These are phyloP conservation scores for Senecio squalidus DNA, from an alignment of 140 eudicot species.

Conservation along the genomic window DNA sequence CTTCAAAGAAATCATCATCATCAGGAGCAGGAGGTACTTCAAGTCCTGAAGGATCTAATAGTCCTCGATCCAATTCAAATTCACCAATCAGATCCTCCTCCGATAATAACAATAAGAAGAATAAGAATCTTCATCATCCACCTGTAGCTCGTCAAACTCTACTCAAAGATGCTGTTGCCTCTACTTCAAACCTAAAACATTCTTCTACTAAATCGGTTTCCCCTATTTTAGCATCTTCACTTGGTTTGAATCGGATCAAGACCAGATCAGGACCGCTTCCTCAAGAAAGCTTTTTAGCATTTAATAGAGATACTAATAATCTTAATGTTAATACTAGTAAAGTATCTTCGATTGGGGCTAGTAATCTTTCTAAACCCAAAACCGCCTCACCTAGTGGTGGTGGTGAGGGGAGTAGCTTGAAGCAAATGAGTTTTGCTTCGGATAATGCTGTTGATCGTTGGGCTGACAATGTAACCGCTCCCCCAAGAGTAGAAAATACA, in stretches of 20 bases:
- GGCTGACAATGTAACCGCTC: too few relatives aligned
- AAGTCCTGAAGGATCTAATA: slow-evolving; percentile 88
- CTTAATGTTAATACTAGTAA: slow-evolving; percentile 12
- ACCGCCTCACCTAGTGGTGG: too few relatives aligned
- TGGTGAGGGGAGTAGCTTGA: slow-evolving; percentile 24
- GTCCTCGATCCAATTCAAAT: slow-evolving; percentile 72
- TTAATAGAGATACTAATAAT: slow-evolving; percentile 39
- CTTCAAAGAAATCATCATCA: slow-evolving; percentile 75
- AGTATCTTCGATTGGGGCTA: slow-evolving; percentile 48
- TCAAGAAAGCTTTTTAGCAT: slow-evolving; percentile 81
- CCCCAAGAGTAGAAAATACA: too few relatives aligned
- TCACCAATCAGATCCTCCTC: slow-evolving; percentile 60
- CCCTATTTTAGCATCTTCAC: slow-evolving; percentile 74
- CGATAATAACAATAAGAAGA: slow-evolving; percentile 60
- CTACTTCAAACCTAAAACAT: too few relatives aligned
- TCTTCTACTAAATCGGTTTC: too few relatives aligned
- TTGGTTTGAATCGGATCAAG: slow-evolving; percentile 87
- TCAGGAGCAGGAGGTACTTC: slow-evolving; percentile 44
- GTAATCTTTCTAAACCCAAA: slow-evolving; percentile 55
- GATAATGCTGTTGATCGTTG: too few relatives aligned
- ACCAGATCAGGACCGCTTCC: slow-evolving; percentile 96
- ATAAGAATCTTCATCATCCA: slow-evolving; percentile 29
- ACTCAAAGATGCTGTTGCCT: too few relatives aligned
- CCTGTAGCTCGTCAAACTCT: too few relatives aligned
- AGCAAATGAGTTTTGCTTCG: too few relatives aligned